These are phyloP conservation scores for Tricholoma flavovirens DNA, from an alignment of 768 basidiomycete species.

Conservation along the genomic window DNA sequence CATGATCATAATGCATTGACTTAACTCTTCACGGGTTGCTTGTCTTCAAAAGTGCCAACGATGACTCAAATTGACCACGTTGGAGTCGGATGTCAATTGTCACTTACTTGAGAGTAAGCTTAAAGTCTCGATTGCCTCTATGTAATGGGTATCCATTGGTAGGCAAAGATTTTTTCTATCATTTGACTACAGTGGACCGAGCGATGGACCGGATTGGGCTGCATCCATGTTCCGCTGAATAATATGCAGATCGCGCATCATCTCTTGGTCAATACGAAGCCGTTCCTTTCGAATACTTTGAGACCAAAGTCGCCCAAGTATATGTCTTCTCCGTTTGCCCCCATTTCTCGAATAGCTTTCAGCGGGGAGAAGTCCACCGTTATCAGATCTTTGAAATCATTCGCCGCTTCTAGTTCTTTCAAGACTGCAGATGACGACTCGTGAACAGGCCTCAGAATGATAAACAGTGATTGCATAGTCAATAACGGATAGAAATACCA, in stretches of 20 bases:
- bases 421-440: neutral
- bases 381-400: slow-evolving; percentile 18
- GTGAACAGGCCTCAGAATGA: neutral
- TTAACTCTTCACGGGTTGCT: too few species aligned
- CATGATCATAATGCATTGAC: too few species aligned
- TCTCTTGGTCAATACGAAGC: neutral
- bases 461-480: neutral
- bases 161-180: too few species aligned
- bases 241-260: neutral
- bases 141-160: neutral
- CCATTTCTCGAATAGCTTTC: slow-evolving; percentile 36
- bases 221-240: neutral
- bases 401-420: slow-evolving; percentile 21
- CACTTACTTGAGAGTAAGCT: too few species aligned
- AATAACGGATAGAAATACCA: slow-evolving; percentile 18
- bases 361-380: slow-evolving; percentile 39
- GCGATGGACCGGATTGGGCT: neutral
- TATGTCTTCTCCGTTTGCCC: slow-evolving; percentile 20
- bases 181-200: too few species aligned
- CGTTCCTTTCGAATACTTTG: slow-evolving; percentile 14
- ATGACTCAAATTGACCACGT: too few species aligned
- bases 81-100: too few species aligned
- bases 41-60: too few species aligned
- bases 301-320: slow-evolving; percentile 30
- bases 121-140: too few species aligned